Evolutionary conservation across 805 yeast species (phyloP).

Genomic region (Saturnispora hagleri): DNA sequence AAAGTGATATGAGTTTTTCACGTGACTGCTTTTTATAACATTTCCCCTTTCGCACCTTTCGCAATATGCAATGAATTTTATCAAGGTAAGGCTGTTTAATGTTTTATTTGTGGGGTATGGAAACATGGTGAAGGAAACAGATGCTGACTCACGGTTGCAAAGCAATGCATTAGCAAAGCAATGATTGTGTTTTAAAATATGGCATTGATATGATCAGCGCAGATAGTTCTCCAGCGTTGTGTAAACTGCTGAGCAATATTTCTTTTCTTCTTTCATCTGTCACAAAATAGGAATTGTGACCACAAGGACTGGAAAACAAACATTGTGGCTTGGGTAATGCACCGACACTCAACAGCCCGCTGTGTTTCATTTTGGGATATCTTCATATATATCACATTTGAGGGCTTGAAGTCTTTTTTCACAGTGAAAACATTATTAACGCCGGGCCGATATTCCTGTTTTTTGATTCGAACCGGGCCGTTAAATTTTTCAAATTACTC

Average conservation of each 20-base stretch:
- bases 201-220: too few relatives aligned
- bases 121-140: too few relatives aligned
- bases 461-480: not conserved
- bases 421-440: not conserved
- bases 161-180: too few relatives aligned
- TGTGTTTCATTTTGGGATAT: too few relatives aligned
- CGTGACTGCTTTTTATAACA: not conserved
- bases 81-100: not conserved
- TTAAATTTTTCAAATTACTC: constrained; percentile 2
- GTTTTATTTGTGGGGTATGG: not conserved
- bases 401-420: too few relatives aligned
- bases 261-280: not conserved
- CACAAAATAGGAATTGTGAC: too few relatives aligned
- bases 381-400: not conserved
- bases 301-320: not conserved
- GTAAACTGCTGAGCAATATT: not conserved
- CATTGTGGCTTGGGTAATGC: too few relatives aligned
- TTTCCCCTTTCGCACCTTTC: not conserved
- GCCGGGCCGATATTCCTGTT: not conserved
- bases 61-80: not conserved
- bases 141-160: too few relatives aligned
- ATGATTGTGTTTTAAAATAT: too few relatives aligned
- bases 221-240: too few relatives aligned
- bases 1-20: not conserved
- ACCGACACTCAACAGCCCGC: too few relatives aligned